Conservation (phyloP, 2,329 filamentous ascomycete species). For the Cercospora sp. region DNA sequence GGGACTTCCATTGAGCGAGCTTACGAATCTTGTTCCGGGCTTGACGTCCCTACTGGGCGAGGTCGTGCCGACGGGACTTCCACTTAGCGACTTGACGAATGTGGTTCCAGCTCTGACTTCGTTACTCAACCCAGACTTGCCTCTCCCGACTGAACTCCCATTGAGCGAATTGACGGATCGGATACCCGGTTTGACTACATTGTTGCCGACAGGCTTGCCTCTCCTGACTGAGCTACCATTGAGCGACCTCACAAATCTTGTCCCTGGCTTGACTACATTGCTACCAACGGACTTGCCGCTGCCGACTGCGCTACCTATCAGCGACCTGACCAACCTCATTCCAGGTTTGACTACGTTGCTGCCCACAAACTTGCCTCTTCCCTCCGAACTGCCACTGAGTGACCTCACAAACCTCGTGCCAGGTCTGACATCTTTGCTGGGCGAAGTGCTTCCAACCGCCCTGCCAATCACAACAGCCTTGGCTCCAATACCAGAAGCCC, state of each 20-base stretch:
- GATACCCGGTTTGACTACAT: background rate
- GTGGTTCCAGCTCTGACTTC: background rate
- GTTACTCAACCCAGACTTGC: background rate
- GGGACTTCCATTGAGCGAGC: background rate
- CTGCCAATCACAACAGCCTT: background rate
- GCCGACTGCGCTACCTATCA: background rate
- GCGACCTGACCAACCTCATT: constrained; percentile 6
- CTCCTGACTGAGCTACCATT: constrained; percentile 1
- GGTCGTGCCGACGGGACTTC: background rate
- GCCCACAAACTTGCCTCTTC: background rate
- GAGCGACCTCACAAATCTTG: constrained; percentile 7
- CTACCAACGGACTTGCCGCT: background rate
- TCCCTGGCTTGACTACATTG: constrained; percentile 5
- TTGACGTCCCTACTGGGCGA: background rate
- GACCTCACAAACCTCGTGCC: background rate
- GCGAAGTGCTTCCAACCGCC: background rate
- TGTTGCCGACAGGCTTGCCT: background rate
- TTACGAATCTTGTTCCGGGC: background rate
- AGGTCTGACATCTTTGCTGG: constrained; percentile 9
- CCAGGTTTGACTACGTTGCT: background rate
- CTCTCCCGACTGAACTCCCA: background rate
- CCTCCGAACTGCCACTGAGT: background rate
- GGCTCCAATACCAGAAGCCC: background rate
- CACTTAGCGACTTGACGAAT: background rate
- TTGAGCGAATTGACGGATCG: background rate